Conservation (phyloP, 176 grass and related monocot species). For the Secale cereale region DNA sequence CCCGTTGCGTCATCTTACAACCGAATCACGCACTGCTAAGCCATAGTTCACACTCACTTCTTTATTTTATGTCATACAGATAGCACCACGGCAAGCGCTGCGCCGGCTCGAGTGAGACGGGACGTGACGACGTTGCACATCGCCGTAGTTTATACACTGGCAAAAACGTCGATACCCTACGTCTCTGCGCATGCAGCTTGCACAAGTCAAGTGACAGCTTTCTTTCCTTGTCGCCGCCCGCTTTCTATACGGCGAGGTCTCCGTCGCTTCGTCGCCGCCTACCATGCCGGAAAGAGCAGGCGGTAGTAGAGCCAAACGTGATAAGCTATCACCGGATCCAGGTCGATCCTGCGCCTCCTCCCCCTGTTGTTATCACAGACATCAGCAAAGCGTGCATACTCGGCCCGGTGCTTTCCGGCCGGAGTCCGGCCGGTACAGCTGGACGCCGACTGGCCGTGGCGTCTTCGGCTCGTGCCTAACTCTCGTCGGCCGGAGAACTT, state of each 20-base stretch:
- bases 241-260: neutral
- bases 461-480: neutral
- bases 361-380: neutral
- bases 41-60: no score
- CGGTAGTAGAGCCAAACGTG: constrained; percentile 21
- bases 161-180: neutral
- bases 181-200: neutral
- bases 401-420: neutral
- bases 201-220: neutral
- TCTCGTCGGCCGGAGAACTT: constrained; percentile 4
- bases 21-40: constrained; percentile 4
- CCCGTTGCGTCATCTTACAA: neutral
- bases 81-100: neutral
- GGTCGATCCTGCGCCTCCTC: neutral
- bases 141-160: neutral
- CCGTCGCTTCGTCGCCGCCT: neutral
- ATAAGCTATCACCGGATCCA: constrained; percentile 50
- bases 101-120: neutral
- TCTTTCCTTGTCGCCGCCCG: neutral
- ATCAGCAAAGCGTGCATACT: neutral
- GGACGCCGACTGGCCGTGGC: neutral
- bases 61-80: neutral
- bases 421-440: neutral
- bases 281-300: neutral
- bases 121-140: neutral